Evolutionary conservation across 2,329 filamentous ascomycete genomes (phyloP).

Genomic region (Pleurostoma richardsiae): DNA sequence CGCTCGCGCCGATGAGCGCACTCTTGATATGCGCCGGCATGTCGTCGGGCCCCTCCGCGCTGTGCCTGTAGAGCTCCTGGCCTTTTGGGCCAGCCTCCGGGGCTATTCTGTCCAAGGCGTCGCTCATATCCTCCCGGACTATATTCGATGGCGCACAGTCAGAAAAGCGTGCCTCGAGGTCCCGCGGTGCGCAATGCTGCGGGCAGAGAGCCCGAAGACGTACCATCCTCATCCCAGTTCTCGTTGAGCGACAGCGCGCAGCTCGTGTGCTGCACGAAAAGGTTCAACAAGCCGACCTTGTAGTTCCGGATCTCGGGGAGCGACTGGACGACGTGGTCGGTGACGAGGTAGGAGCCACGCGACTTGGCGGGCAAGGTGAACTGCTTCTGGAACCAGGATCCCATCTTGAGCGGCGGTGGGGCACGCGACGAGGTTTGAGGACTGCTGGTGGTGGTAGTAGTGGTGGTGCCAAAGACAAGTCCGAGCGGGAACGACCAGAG

Average conservation of each 20-base stretch:
- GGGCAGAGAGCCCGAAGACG: conserved; percentile 29
- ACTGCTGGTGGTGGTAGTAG: conserved; percentile 16
- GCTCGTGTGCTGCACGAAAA: conserved; percentile 94
- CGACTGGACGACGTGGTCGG: conserved; percentile 63
- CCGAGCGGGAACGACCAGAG: conserved; percentile 43
- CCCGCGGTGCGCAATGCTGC: neutral
- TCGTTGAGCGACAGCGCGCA: conserved; percentile 91
- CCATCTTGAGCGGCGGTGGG: conserved; percentile 37
- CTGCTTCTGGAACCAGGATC: conserved; percentile 80
- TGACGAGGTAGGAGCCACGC: conserved; percentile 86
- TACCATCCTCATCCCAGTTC: conserved; percentile 67
- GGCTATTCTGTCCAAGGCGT: conserved; percentile 85
- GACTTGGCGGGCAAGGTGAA: conserved; percentile 72
- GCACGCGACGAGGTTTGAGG: conserved; percentile 23
- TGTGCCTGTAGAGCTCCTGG: conserved; percentile 75
- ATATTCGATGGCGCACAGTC: no score
- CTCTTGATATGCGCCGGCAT: conserved; percentile 98
- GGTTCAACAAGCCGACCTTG: conserved; percentile 79
- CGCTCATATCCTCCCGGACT: conserved; percentile 89
- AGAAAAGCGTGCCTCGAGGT: conserved; percentile 35
- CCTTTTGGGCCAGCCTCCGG: conserved; percentile 71
- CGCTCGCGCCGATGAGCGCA: conserved; percentile 79
- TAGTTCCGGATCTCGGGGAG: conserved; percentile 79
- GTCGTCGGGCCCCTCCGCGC: conserved; percentile 77
- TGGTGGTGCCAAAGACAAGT: conserved; percentile 20